These are phyloP conservation scores for Phaeosphaeriaceae sp. DNA, from an alignment of 2,329 filamentous ascomycete species.

Conservation along the genomic window DNA sequence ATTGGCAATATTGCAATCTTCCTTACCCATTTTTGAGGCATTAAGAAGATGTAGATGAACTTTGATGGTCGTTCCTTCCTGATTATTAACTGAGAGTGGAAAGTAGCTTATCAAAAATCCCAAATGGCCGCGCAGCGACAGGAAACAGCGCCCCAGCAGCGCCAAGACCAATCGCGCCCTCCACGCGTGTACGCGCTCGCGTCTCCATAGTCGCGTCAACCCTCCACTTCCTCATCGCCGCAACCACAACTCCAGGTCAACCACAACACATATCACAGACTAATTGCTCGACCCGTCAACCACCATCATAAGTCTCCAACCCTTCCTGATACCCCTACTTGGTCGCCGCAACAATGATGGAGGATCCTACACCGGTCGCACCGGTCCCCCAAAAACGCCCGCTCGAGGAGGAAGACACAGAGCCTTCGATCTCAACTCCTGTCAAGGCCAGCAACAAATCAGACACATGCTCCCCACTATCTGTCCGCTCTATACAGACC, in stretches of 20 bases:
- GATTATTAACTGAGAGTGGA: not conserved
- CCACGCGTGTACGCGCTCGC: constrained; percentile 37
- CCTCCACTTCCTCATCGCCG: constrained; percentile 1
- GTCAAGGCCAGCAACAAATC: constrained; percentile 33
- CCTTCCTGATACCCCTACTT: not conserved
- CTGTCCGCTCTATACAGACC: constrained; percentile 41
- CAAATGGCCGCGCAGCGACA: constrained; percentile 1
- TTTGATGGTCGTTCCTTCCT: not conserved
- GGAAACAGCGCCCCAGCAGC: not conserved
- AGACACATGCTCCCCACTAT: constrained; percentile 39
- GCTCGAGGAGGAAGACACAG: constrained; percentile 40
- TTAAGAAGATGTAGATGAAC: not conserved
- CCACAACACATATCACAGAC: constrained; percentile 2
- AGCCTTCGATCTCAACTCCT: constrained; percentile 36
- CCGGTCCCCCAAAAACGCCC: constrained; percentile 42
- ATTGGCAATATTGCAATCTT: not conserved
- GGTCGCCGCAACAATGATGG: constrained; percentile 29
- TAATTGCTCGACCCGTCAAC: not conserved
- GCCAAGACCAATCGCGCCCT: constrained; percentile 26
- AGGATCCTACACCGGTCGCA: constrained; percentile 28
- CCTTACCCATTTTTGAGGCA: not conserved
- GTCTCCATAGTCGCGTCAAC: constrained; percentile 31
- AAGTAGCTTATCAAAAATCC: constrained; percentile 17
- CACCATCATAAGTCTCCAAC: not conserved
- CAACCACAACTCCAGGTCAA: constrained; percentile 13